Percentiles rank a stretch among this genome's conserved stretches.
Evolutionary conservation across 805 yeast genomes (phyloP).

Genomic region (Kuraishia ogatae): DNA sequence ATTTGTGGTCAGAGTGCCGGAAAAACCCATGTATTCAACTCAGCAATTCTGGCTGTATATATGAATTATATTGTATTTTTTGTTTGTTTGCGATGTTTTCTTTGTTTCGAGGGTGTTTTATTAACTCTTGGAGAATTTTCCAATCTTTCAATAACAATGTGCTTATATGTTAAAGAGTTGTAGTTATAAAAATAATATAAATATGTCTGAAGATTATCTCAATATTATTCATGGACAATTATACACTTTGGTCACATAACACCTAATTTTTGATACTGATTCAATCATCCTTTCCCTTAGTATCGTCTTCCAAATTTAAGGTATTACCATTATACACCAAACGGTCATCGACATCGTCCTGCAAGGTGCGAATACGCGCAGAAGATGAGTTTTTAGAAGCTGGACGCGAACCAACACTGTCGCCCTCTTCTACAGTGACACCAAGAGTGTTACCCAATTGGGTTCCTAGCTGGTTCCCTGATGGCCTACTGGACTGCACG

Average conservation of each 20-base stretch:
- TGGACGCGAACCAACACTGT: background rate
- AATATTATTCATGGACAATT: too few relatives aligned
- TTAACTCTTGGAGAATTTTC: background rate
- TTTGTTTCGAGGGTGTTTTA: background rate
- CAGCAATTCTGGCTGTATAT: background rate
- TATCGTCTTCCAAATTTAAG: conserved; percentile 42
- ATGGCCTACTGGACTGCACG: background rate
- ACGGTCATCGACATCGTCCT: conserved; percentile 24
- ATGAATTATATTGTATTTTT: background rate
- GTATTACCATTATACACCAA: conserved; percentile 52
- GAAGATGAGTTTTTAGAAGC: background rate
- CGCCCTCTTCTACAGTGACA: background rate
- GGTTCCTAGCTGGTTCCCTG: background rate
- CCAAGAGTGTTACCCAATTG: background rate
- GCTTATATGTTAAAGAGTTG: background rate
- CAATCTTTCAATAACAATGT: background rate
- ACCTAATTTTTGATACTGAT: too few relatives aligned
- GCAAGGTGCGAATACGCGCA: background rate
- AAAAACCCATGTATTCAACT: too few relatives aligned
- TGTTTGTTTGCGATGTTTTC: background rate
- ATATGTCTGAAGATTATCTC: too few relatives aligned
- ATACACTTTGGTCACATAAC: too few relatives aligned
- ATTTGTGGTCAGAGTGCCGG: too few relatives aligned
- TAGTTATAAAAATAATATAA: background rate
- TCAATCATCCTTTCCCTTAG: conserved; percentile 12